A percentile compares a stretch with the other conserved stretches of the same genome.
phyloP scores from a whole-genome alignment of 257 asterid genomes.

The Nicotiana tabacum region DNA sequence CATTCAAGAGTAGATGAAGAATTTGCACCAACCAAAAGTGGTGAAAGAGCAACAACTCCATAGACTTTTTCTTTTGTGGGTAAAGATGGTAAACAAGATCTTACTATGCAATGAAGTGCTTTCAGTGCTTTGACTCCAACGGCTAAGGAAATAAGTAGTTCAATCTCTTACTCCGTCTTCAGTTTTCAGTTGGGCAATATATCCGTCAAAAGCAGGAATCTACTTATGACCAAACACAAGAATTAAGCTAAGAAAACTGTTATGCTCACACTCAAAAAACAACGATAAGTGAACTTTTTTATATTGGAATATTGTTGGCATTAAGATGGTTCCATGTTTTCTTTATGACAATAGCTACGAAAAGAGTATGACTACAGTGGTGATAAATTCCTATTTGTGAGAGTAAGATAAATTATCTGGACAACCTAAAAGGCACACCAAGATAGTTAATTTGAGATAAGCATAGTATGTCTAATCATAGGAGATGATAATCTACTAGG shows the following conservation, averaged over 20 bases:
- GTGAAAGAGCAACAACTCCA: neutral
- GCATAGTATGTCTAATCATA: neutral
- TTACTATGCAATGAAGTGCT: neutral
- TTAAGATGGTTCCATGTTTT: neutral
- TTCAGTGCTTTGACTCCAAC: neutral
- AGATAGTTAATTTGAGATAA: neutral
- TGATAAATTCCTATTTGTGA: neutral
- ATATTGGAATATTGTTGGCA: neutral
- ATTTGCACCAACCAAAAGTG: neutral
- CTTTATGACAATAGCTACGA: neutral
- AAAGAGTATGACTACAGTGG: neutral
- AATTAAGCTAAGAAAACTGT: neutral
- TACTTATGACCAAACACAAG: neutral
- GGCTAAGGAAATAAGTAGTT: neutral
- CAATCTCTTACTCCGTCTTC: neutral
- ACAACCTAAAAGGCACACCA: slow-evolving; percentile 5
- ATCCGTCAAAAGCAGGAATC: neutral
- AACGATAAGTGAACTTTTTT: neutral
- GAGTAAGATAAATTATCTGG: neutral
- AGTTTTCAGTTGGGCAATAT: neutral
- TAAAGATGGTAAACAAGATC: neutral
- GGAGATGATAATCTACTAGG: neutral
- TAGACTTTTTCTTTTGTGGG: neutral
- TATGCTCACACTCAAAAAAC: neutral
- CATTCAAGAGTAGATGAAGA: neutral